Base-by-base conservation (phyloP, 306 rosid genomes). In the Cotoneaster glaucophyllus region DNA sequence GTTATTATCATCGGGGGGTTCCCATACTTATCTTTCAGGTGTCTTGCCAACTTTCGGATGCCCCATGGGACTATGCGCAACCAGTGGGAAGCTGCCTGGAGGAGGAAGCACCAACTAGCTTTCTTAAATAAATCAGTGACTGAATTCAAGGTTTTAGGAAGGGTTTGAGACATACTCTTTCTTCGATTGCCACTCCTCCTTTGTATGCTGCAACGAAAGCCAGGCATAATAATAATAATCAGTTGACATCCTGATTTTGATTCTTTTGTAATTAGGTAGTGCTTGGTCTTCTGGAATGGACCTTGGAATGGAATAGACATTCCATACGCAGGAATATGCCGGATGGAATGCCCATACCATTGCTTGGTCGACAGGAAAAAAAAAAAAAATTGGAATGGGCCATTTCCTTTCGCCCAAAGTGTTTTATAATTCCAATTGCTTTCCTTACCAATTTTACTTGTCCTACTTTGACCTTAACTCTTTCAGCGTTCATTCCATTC, bases 61-160 rank as follows among this genome's bases (percentile, higher is more conserved):
- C 98, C 98, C 98, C 98, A 93, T 56, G 98, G 97, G 6, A 93
- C 98, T 70, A 93, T 91, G 74, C 74, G 94, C 28, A 93, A 39
- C 98, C 98, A 93, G 68, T 78, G 64, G 63, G 97, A 93, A 74
- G 96, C 95, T 64, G 95, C 97, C 97, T 94, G 80, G 82, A 80
- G 80, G 77, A 69, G 74, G 25, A 64, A 67, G 22, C 80, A 29
- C 17, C 22, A 9, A 54, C 72, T 45, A 77, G 63, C 71, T 28
- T 15, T 59, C 86, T 74, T 58, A 71, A 69, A 59, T 68, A 45
- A 79, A 75, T 39, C 29, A 62, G 43, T 62, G 17, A 45, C n/a
- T 69, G 32, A 78, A 63, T 73, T 77, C 28, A 68, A 74, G 70
- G 68, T 28, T 45, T 74, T 74, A 63, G 58, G 31, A 70, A 43